Base-by-base conservation (phyloP, 257 asterid species). In the Orobanche coerulescens region DNA sequence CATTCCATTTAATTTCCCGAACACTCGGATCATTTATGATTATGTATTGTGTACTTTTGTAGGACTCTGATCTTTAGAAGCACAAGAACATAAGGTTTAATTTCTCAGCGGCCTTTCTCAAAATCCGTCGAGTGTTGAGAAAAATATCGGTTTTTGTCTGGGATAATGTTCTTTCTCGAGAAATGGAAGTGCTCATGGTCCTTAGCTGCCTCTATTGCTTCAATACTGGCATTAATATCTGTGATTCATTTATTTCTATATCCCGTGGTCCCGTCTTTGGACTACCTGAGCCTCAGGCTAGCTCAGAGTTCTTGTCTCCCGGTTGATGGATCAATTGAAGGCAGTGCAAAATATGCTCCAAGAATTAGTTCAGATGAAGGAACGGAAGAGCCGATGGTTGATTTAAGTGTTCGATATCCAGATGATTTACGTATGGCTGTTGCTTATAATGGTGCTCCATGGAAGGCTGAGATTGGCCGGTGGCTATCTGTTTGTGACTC, bases 131-230 rank as follows among this genome's bases (percentile, higher is more conserved):
- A 67, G 37, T 58, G n/a, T 59, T 54, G 59, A 53, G 61, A 46
- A 16, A 64, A 14, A 43, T 16, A 28, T 20, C 43, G 48, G 34
- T 31, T 39, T 23, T 46, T 64, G 65, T 11, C 19, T 24, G 85
- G 82, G 82, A 80, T 84, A 82, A 91, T 88, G 98, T 69, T 69
- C 66, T 71, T 82, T 79, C 61, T 74, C 77, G 93, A 79, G 85
- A 91, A 84, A 82, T 80, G 94, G 88, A 86, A 76, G 85, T 75
- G 80, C 67, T 84, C 96, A 76, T 86, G 90, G 94, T 84, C 95
- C 79, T 79, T 80, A 28, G 80, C 72, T 60, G 85, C 82, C 31
- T 60, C 79, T 13, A 66, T 79, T 60, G 94, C 87, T 77, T 84
- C 87, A 34, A 18, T 84, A 62, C 62, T 86, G 70, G 82, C 82